Base-by-base conservation (phyloP, 1,139 yeast species). In the Suhomyces chickasaworum region DNA sequence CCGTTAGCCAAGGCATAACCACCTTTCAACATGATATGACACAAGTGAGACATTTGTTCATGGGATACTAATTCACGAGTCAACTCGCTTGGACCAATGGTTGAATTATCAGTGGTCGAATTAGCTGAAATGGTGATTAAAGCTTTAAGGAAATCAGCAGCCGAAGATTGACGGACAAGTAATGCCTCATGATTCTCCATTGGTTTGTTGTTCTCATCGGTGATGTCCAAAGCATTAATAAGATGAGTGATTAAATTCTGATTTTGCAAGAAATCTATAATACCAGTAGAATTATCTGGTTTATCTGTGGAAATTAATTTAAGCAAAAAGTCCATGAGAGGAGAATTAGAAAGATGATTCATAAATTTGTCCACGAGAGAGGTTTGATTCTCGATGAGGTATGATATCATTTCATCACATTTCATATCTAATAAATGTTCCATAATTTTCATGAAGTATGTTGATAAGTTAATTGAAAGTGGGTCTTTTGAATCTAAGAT, bases 1-100 rank as follows among this genome's bases (percentile, higher is more conserved):
- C 98, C 97, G 54, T 93, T 93, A 30, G 96, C 89, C 59, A 93
- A 75, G 4, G 96, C 95, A 39, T 91, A 85, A 4, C 97, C 97
- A 15, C 98, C 98, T 53, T 81, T 72, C 20, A 91, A 75, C 99
- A 95, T 95, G 56, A 87, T 79, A n/a, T 79, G 66, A 44, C 95
- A 88, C 41, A 93, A 71, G 51, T 75, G 74, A 54, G 84, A 75
- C 72, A 89, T 83, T 47, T 82, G 81, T 41, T 83, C 85, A 43
- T 88, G 81, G 1, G 75, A 69, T 9, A 91, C 97, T 45, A 93
- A 76, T 63, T 93, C 93, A 53, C 99, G 77, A 4, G 97, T 89
- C 43, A 93, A 75, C 65, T 93, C 98, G 65, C 93, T 93, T 7
- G 99, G 98, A 1, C 99, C 99, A 55, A 93, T 90, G 4, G 96